A percentile compares a stretch with the other conserved stretches of the same genome.
Conservation (phyloP, 345 rosid genomes). For the Luvunga scandens region DNA sequence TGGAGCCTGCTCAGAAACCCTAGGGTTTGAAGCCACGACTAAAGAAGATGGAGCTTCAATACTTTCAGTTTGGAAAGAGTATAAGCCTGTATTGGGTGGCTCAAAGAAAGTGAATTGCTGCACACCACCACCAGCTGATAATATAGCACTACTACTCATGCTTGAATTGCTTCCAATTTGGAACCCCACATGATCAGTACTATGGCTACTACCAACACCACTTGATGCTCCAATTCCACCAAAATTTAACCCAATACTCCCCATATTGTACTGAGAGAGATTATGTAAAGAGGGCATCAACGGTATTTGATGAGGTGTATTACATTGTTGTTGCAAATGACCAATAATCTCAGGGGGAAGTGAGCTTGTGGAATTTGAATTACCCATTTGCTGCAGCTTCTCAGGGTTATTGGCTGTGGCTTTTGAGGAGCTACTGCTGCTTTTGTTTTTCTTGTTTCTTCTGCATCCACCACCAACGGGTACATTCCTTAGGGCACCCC, state of each 20-base stretch:
- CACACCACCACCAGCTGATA: constrained; percentile 29
- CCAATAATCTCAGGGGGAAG: constrained; percentile 37
- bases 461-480: constrained; percentile 85
- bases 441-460: constrained; percentile 61
- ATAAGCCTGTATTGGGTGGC: constrained; percentile 29
- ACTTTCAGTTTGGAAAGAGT: constrained; percentile 42
- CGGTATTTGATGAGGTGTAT: constrained; percentile 39
- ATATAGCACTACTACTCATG: constrained; percentile 19
- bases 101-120: constrained; percentile 57
- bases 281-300: constrained; percentile 47
- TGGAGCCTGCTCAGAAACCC: constrained; percentile 54
- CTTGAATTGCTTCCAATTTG: constrained; percentile 38
- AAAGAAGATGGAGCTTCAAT: constrained; percentile 38
- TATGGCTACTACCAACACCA: constrained; percentile 20
- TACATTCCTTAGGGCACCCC: constrained; percentile 69
- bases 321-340: constrained; percentile 29
- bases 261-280: constrained; percentile 39
- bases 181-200: constrained; percentile 40
- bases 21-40: constrained; percentile 38
- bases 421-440: constrained; percentile 38
- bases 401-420: constrained; percentile 13
- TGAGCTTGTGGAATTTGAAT: constrained; percentile 30
- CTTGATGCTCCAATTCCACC: constrained; percentile 33
- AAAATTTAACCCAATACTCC: constrained; percentile 57
- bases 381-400: constrained; percentile 23